phyloP scores from a whole-genome alignment of 768 basidiomycete species.

The Tremella fuciformis region DNA sequence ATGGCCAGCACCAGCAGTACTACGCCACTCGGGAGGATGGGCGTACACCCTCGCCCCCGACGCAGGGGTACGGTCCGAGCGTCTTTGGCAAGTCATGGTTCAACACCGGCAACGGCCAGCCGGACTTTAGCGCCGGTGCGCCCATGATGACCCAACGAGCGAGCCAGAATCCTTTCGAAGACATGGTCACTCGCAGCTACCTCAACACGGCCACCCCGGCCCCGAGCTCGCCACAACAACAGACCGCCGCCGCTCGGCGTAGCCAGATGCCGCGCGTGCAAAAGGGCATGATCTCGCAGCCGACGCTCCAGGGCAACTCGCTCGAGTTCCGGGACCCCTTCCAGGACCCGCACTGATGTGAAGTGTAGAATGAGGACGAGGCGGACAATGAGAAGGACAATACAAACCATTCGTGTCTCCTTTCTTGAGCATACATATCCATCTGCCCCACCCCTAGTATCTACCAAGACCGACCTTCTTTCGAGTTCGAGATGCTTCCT shows the following conservation, averaged over 20 bases:
- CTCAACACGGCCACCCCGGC: constrained; percentile 26
- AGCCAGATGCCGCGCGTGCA: constrained; percentile 29
- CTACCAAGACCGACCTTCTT: no score
- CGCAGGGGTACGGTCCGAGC: constrained; percentile 19
- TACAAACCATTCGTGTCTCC: no score
- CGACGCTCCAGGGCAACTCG: constrained; percentile 47
- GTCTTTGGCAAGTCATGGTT: constrained; percentile 42
- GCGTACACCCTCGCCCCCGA: constrained; percentile 19
- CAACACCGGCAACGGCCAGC: constrained; percentile 12
- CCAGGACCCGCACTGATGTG: not conserved
- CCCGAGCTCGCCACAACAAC: constrained; percentile 14
- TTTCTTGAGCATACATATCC: no score
- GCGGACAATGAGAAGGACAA: no score
- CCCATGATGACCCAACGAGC: constrained; percentile 17
- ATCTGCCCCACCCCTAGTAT: no score
- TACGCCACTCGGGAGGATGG: constrained; percentile 27
- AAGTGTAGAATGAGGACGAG: no score
- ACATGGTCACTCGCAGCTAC: constrained; percentile 44
- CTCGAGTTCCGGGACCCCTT: constrained; percentile 45
- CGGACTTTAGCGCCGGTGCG: not conserved
- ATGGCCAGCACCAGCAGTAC: constrained; percentile 14
- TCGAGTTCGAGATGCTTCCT: no score
- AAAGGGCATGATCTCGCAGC: constrained; percentile 47
- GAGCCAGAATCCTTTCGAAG: constrained; percentile 50
- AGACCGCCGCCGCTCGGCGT: constrained; percentile 21